These are phyloP conservation scores for Yamadazyma atlantica DNA, from an alignment of 1,139 yeast species.

Conservation along the genomic window DNA sequence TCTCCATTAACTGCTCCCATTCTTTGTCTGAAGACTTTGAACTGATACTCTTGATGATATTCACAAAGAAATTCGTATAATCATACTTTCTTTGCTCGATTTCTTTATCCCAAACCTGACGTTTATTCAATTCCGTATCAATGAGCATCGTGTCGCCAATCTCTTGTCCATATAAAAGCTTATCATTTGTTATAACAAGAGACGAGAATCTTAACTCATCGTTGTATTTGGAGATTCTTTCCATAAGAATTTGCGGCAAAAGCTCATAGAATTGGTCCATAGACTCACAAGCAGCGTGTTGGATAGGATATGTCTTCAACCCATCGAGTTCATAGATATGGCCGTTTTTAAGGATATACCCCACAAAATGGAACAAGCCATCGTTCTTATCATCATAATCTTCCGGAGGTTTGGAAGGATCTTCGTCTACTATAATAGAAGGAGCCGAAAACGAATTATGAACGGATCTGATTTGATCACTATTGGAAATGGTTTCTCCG, in stretches of 20 bases:
- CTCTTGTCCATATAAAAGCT: conserved; percentile 35
- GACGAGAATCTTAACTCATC: conserved; percentile 61
- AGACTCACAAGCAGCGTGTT: conserved; percentile 44
- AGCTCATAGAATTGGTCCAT: conserved; percentile 44
- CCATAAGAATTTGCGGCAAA: conserved; percentile 44
- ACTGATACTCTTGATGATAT: conserved; percentile 43
- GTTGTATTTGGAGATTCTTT: conserved; percentile 48
- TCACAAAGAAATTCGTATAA: conserved; percentile 52
- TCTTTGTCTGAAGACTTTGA: conserved; percentile 38
- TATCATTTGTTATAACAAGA: conserved; percentile 55
- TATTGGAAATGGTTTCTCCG: conserved; percentile 66
- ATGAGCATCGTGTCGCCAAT: conserved; percentile 37
- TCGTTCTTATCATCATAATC: conserved; percentile 44
- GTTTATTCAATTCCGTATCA: conserved; percentile 30
- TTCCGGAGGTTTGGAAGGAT: conserved; percentile 25
- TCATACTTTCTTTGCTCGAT: conserved; percentile 55
- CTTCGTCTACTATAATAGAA: conserved; percentile 47
- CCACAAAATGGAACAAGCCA: conserved; percentile 64
- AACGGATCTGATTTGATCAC: conserved; percentile 55
- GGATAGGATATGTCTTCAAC: conserved; percentile 56
- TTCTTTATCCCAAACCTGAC: conserved; percentile 41
- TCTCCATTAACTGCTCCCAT: conserved; percentile 40
- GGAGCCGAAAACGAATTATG: conserved; percentile 71
- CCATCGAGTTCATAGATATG: conserved; percentile 69
- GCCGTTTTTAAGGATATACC: conserved; percentile 50